Conservation (phyloP, 768 basidiomycete genomes). For the Termitomyces sp. region DNA sequence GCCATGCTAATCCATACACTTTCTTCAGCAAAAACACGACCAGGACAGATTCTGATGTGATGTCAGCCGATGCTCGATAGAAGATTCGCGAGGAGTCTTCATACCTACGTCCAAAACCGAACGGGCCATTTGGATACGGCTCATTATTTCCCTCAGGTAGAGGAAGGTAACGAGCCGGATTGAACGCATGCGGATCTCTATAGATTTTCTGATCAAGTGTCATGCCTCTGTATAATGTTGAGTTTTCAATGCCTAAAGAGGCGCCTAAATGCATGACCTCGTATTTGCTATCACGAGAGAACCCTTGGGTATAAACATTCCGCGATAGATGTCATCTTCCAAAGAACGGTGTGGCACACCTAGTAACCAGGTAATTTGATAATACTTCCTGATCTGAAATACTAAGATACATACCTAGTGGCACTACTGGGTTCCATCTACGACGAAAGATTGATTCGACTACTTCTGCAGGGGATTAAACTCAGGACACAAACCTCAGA, state of each 20-base stretch:
- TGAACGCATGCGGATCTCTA: slow-evolving; percentile 36
- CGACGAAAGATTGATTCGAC: not conserved
- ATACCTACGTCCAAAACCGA: slow-evolving; percentile 17
- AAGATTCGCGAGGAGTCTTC: not conserved
- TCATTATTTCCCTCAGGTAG: slow-evolving; percentile 12
- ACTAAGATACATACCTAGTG: not conserved
- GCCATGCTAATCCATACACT: slow-evolving; percentile 23
- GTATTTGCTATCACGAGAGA: not conserved
- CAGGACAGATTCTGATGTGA: slow-evolving; percentile 31
- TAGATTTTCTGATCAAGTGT: slow-evolving; percentile 24
- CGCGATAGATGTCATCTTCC: not conserved
- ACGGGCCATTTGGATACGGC: slow-evolving; percentile 7
- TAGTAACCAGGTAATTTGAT: not conserved
- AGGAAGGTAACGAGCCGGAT: slow-evolving; percentile 34
- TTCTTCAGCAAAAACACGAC: slow-evolving; percentile 35
- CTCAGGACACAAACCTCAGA: slow-evolving; percentile 10
- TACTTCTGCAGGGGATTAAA: not conserved
- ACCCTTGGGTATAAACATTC: not conserved
- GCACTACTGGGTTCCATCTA: not conserved
- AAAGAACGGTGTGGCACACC: not conserved
- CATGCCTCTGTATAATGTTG: slow-evolving; percentile 29
- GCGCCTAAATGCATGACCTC: not conserved
- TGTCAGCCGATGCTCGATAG: not conserved
- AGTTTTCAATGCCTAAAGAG: slow-evolving; percentile 6
- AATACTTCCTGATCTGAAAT: not conserved